Evolutionary conservation across 345 rosid genomes (phyloP), one percentile per base, ranked within the genome.

Genomic region (Aethionema arabicum): DNA sequence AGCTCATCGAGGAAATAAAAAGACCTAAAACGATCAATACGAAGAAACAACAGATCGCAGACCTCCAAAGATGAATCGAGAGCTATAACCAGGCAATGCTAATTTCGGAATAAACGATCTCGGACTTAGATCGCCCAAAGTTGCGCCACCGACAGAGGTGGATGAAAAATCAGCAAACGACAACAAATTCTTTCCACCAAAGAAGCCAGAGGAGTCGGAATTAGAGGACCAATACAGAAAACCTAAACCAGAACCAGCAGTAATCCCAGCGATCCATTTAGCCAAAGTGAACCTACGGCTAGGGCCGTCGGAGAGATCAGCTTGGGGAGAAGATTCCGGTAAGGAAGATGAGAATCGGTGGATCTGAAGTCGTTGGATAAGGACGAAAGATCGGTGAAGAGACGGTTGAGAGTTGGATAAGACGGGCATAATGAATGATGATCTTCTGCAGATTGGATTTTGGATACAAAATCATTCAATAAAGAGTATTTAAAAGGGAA

Each of bases 11-110:
- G n/a, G 16, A n/a, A n/a, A 3, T 11, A 31, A 29, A 12, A 43
- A 32, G 37, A 0, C 1, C 27, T 1, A 4, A 65, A 53, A 33
- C 5, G 8, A 51, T n/a, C 11, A 3, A 63, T 9, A 9, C n/a
- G 2, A 54, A 46, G n/a, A n/a, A 3, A 6, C 6, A 13, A 4
- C 14, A 4, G 15, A 59, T 54, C 16, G 2, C 2, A 32, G 14
- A 87, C 96, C 95, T 84, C 82, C 83, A 21, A 93, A 70, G 33
- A 93, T 65, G 70, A 80, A 80, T 37, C 70, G 67, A 4, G 96
- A 79, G 73, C 74, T 81, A 30, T 72, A 69, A 38, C 72, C 77
- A 32, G 99, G 97, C 43, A 89, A 60, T 2, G 96, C 78, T 1
- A 85, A 55, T 72, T 89, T 92, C 4, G 56, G 85, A 44, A 78